Evolutionary conservation across 176 grass and related monocot genomes (phyloP).

Genomic region (Ananas comosus): DNA sequence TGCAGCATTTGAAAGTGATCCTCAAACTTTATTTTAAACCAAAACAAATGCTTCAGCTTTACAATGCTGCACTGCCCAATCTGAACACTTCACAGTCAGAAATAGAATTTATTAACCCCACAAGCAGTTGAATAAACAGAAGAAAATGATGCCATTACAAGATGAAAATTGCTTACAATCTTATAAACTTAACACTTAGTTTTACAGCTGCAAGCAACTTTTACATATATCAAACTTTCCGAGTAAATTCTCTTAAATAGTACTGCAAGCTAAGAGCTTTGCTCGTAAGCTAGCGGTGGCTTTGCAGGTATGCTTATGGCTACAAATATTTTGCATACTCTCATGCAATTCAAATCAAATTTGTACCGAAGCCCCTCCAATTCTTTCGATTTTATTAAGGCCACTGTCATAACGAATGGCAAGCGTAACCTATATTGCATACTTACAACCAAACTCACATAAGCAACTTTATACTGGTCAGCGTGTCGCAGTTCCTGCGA

Average conservation of each 20-base stretch:
- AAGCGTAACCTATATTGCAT: constrained; percentile 7
- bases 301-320: background rate
- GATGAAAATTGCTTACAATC: background rate
- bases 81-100: background rate
- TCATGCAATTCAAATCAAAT: background rate
- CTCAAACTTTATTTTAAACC: background rate
- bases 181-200: background rate
- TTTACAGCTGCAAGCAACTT: background rate
- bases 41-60: background rate
- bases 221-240: background rate
- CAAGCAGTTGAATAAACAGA: background rate
- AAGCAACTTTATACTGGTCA: constrained; percentile 13
- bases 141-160: background rate
- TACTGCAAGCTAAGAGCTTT: background rate
- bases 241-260: background rate
- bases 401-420: background rate
- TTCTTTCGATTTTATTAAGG: background rate
- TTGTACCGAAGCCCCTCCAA: background rate
- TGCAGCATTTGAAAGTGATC: background rate
- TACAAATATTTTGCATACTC: background rate
- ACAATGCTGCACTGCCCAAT: background rate
- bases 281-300: background rate
- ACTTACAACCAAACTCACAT: constrained; percentile 11
- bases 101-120: too few relatives aligned
- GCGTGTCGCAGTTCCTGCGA: constrained; percentile 32